Evolutionary conservation across 495 filamentous ascomycete genomes (phyloP).

Genomic region (Hypoxylon perforatum): DNA sequence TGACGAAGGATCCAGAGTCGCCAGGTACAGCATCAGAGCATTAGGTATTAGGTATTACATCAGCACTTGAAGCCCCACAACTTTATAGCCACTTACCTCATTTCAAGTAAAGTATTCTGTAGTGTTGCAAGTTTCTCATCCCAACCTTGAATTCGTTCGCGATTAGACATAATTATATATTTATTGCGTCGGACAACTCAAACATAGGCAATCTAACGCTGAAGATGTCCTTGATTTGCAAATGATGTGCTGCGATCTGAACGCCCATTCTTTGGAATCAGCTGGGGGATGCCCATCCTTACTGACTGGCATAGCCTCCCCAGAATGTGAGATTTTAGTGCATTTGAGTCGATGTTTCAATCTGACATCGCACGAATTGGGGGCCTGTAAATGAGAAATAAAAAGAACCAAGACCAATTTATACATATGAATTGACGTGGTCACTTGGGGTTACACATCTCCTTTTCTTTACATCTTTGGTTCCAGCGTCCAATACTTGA

Average conservation of each 20-base stretch:
- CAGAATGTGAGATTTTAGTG: conserved; percentile 27
- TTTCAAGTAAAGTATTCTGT: too few species aligned
- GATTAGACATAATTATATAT: not conserved
- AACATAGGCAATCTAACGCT: too few species aligned
- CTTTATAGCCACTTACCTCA: not conserved
- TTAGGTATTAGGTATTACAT: not conserved
- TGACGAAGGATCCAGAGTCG: too few species aligned
- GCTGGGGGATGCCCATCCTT: too few species aligned
- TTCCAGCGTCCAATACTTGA: not conserved
- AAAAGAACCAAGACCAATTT: conserved; percentile 5
- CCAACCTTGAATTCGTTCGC: not conserved
- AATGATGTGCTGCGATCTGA: too few species aligned
- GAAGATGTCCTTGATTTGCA: too few species aligned
- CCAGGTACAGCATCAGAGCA: not conserved
- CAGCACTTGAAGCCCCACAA: not conserved
- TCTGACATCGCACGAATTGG: conserved; percentile 1
- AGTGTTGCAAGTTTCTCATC: not conserved
- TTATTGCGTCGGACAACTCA: not conserved
- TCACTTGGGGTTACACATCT: conserved; percentile 13
- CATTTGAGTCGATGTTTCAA: not conserved
- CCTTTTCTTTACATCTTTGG: not conserved
- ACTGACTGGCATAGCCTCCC: conserved; percentile 17
- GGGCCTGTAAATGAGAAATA: conserved; percentile 9
- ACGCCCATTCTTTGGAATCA: too few species aligned
- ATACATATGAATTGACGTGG: conserved; percentile 6